Base-by-base conservation (phyloP, 352 stramenopile species). In the Phytopythium ostracodes region DNA sequence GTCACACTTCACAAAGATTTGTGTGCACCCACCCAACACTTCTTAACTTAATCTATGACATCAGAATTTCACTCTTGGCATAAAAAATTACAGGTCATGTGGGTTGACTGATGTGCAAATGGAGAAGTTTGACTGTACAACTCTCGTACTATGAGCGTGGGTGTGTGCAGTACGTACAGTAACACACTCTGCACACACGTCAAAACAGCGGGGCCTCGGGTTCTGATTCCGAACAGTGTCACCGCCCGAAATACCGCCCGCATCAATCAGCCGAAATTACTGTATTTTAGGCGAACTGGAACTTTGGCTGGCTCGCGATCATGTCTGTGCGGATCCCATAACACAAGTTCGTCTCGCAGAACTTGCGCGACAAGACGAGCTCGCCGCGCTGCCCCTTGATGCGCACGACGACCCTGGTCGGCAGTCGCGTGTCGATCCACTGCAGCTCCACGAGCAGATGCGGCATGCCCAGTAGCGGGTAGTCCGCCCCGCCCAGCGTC, bases 381-480 rank as follows among this genome's bases (percentile, higher is more conserved):
- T 65, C 65, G 10, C 58, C 17, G 47, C 44, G 61, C 27, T 75
- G 63, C 10, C 67, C 66, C 31, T 72, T 65, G 51, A 79, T 60
- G 40, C 65, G 71, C 52, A 87, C 77, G 8, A 62, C 65, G 12
- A 88, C 78, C 57, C 68, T 65, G 5, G 78, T 81, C 14, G 76
- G 78, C 65, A 88, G 64, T 18, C 74, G 78, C 44, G 78, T 84
- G 67, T 88, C 78, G 63, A 88, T 78, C 76, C 76, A 84, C 61
- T 88, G 78, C 44, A 88, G 53, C 64, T 86, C 75, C 25, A 88
- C 33, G 12, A 80, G 63, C 35, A 86, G 18, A 36, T 86, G 76
- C 46, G 77, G 75, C 67, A 70, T 64, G 20, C 72, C 75, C 22
- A 80, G 73, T 64, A 81, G 77, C 24, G 71, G 66, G 59, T 77